phyloP scores from a whole-genome alignment of 192 early-diverging fungal species.

The Chytriomyces sp. region DNA sequence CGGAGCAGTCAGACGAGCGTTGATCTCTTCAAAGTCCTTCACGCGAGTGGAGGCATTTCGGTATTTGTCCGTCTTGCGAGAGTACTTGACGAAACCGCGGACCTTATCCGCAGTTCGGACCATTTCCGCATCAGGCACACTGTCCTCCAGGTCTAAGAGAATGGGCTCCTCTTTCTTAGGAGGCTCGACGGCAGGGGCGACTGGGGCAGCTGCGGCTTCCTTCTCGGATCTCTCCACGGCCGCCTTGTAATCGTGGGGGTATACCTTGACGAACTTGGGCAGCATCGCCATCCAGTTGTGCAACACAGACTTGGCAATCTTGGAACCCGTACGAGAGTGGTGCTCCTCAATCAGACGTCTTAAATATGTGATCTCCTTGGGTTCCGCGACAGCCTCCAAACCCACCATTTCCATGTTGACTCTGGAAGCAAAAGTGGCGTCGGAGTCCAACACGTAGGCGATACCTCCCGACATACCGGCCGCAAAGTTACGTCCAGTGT shows the following conservation, averaged over 20 bases:
- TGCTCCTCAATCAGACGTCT: slow-evolving; percentile 81
- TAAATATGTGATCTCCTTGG: slow-evolving; percentile 75
- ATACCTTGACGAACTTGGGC: slow-evolving; percentile 89
- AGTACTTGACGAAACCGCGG: slow-evolving; percentile 94
- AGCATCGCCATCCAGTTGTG: slow-evolving; percentile 69
- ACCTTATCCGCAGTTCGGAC: slow-evolving; percentile 89
- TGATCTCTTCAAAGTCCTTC: slow-evolving; percentile 95
- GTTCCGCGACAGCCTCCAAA: slow-evolving; percentile 77
- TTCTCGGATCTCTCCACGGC: slow-evolving; percentile 65
- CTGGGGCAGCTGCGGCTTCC: slow-evolving; percentile 32
- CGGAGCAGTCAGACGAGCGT: slow-evolving; percentile 75
- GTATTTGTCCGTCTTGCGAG: slow-evolving; percentile 84
- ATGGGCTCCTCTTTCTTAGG: slow-evolving; percentile 56
- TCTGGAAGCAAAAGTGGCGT: slow-evolving; percentile 63
- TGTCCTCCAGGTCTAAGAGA: slow-evolving; percentile 88
- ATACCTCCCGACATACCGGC: slow-evolving; percentile 99
- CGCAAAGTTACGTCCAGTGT: slow-evolving; percentile 95
- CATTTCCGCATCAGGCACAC: slow-evolving; percentile 75
- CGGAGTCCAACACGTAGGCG: slow-evolving; percentile 85
- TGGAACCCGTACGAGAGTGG: slow-evolving; percentile 77
- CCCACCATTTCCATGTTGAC: slow-evolving; percentile 94
- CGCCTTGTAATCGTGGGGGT: slow-evolving; percentile 89
- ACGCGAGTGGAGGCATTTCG: slow-evolving; percentile 79
- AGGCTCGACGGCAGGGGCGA: slow-evolving; percentile 35
- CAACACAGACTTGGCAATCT: slow-evolving; percentile 69